Base-by-base conservation (phyloP, 345 rosid species). In the Lumnitzera racemosa region DNA sequence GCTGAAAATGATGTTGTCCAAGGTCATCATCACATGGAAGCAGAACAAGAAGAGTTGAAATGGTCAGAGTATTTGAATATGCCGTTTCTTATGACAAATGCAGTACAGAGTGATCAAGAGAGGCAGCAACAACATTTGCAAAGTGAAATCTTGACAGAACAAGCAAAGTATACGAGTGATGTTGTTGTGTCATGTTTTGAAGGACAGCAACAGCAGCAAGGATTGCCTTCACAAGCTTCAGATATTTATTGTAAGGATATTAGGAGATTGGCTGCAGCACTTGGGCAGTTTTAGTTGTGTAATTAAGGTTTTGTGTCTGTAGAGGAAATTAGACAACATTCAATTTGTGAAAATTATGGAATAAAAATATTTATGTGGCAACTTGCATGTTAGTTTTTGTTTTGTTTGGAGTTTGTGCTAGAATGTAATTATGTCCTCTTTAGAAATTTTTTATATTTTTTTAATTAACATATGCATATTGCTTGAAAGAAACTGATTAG, bases 21-120 rank as follows among this genome's bases (percentile, higher is more conserved):
- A 29, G 15, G 29, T 12, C 56, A 51, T 41, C 54, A 13, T 36
- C 51, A 41, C n/a, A 24, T 25, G 14, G 57, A 55, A 0, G 11
- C 15, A 11, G 66, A 61, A 9, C 10, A 48, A 24, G 71, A 61
- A 15, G 67, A 68, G 4, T 24, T 62, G 51, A 68, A 61, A 53
- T 68, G 72, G 67, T 62, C 63, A 23, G 67, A 68, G 17, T 68
- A 68, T 36, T 52, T 68, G 53, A 57, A 68, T 56, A 29, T 51
- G 61, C 67, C 72, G 13, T 57, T 56, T 25, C 62, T 57, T 24
- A 47, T 54, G 24, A 47, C 64, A 0, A 46, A 36, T 48, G 13
- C 61, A 23, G 55, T 14, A 46, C 58, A 63, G 43, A 36, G 10
- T 46, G 24, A 55, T 53, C 70, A 25, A 41, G 59, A 59, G 15